phyloP scores from a whole-genome alignment of 2,329 filamentous ascomycete genomes.

The Verticillium nonalfalfae region DNA sequence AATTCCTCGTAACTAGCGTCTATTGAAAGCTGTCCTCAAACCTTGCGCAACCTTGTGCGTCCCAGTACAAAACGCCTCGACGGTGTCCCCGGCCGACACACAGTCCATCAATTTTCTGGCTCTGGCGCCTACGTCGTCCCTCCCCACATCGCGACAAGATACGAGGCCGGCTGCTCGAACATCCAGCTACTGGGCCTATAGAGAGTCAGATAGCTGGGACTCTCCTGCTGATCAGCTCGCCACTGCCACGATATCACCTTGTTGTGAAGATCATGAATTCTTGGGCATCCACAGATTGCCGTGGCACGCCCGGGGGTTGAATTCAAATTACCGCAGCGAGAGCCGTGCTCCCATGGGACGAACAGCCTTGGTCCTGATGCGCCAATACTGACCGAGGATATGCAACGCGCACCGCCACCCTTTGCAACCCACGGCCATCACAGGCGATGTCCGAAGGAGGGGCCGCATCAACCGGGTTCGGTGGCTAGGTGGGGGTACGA shows the following conservation, averaged over 20 bases:
- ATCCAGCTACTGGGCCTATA: neutral
- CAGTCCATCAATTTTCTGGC: neutral
- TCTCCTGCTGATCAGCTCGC: neutral
- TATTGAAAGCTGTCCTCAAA: neutral
- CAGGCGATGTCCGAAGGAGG: neutral
- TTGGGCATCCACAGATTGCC: neutral
- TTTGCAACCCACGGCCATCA: neutral
- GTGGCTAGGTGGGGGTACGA: neutral
- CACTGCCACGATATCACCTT: neutral
- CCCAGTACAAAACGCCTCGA: neutral
- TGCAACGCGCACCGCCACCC: neutral
- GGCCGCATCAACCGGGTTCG: neutral
- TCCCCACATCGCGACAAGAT: neutral
- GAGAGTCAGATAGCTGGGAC: neutral
- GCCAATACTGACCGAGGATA: neutral
- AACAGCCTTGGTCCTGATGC: neutral
- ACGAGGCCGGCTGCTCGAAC: neutral
- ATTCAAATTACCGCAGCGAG: neutral
- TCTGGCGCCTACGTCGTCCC: neutral
- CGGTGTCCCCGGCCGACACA: neutral
- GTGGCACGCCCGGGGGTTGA: neutral
- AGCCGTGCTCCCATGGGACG: neutral
- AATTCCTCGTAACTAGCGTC: neutral
- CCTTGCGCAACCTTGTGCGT: neutral
- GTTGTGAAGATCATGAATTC: neutral